Percentiles rank a stretch among this genome's conserved stretches.
Evolutionary conservation across 2,329 filamentous ascomycete species (phyloP).

Genomic region (Exophiala spinifera): DNA sequence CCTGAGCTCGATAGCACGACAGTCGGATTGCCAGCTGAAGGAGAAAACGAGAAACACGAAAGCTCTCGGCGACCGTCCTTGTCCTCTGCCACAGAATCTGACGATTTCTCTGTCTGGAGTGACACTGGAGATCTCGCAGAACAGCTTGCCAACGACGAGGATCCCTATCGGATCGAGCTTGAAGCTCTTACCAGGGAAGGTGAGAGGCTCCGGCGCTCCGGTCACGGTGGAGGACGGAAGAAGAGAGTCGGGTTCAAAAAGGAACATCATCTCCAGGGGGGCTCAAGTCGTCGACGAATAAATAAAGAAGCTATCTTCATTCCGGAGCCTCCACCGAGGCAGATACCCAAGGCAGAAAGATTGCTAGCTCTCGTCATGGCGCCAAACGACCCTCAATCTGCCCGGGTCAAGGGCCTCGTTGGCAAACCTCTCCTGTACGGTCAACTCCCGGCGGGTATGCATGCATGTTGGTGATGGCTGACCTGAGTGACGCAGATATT

Average conservation of each 20-base stretch:
- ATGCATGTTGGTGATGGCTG: slow-evolving; percentile 20
- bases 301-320: slow-evolving; percentile 78
- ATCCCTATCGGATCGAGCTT: slow-evolving; percentile 72
- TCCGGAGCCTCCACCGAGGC: slow-evolving; percentile 63
- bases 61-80: slow-evolving; percentile 50
- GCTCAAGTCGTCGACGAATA: slow-evolving; percentile 40
- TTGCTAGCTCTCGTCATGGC: slow-evolving; percentile 83
- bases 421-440: slow-evolving; percentile 89
- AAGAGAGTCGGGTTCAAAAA: slow-evolving; percentile 29
- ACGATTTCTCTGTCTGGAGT: slow-evolving; percentile 79
- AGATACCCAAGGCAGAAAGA: slow-evolving; percentile 64
- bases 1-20: slow-evolving; percentile 38
- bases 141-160: slow-evolving; percentile 78
- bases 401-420: slow-evolving; percentile 83
- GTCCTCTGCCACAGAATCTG: slow-evolving; percentile 51
- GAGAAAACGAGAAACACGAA: slow-evolving; percentile 47
- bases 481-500: slow-evolving; percentile 61
- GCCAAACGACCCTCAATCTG: slow-evolving; percentile 62
- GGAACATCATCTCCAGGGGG: slow-evolving; percentile 40
- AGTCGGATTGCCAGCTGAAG: slow-evolving; percentile 39
- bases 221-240: slow-evolving; percentile 30
- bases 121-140: slow-evolving; percentile 94
- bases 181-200: slow-evolving; percentile 44
- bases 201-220: slow-evolving; percentile 34
- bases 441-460: slow-evolving; percentile 33